Percentiles rank a stretch among this genome's conserved stretches.
These are phyloP conservation scores for Candida tammaniensis DNA, from an alignment of 805 yeast species.

Conservation along the genomic window DNA sequence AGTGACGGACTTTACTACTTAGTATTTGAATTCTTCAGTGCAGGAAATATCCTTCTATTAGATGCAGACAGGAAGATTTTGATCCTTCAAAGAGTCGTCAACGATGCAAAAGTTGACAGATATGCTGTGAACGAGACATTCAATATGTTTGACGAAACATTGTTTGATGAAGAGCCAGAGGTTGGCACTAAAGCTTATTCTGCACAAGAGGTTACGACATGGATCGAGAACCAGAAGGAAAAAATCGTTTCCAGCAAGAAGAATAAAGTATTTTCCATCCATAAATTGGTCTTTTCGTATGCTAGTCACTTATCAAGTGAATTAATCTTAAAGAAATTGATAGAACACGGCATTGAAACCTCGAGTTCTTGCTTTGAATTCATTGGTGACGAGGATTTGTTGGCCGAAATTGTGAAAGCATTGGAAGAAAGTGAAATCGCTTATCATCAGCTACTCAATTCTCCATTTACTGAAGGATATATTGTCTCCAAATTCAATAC, in stretches of 20 bases:
- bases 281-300: slow-evolving; percentile 64
- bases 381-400: slow-evolving; percentile 18
- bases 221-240: slow-evolving; percentile 38
- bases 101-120: slow-evolving; percentile 60
- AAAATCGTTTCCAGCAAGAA: slow-evolving; percentile 23
- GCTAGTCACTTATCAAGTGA: slow-evolving; percentile 79
- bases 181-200: slow-evolving; percentile 21
- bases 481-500: slow-evolving; percentile 61
- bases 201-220: slow-evolving; percentile 27
- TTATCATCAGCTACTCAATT: slow-evolving; percentile 34
- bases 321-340: slow-evolving; percentile 60
- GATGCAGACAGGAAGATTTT: slow-evolving; percentile 68
- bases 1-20: slow-evolving; percentile 76
- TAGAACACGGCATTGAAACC: slow-evolving; percentile 46
- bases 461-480: slow-evolving; percentile 51
- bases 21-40: slow-evolving; percentile 90
- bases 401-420: slow-evolving; percentile 34
- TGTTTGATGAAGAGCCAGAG: slow-evolving; percentile 32
- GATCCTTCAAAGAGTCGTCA: slow-evolving; percentile 74
- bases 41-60: slow-evolving; percentile 82
- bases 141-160: slow-evolving; percentile 51
- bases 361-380: slow-evolving; percentile 32
- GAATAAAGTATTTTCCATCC: slow-evolving; percentile 57
- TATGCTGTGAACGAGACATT: slow-evolving; percentile 78
- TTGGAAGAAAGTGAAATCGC: slow-evolving; percentile 47